Evolutionary conservation across 108 stramenopile genomes (phyloP), one percentile per base, ranked within the genome.

Genomic region (Aurantiochytrium sp.): DNA sequence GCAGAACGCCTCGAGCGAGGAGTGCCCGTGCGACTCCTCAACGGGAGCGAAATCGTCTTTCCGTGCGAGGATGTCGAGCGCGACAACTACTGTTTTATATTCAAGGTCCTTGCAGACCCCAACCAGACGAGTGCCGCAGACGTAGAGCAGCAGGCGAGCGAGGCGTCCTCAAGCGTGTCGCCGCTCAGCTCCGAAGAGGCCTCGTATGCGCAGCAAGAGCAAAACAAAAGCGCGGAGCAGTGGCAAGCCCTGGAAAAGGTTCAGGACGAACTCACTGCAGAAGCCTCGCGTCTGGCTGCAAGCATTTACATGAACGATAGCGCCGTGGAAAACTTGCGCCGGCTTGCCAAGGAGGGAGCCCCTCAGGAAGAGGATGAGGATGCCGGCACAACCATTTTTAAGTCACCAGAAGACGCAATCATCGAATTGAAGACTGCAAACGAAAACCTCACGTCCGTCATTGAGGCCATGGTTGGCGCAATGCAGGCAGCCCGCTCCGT

Each of bases 61-160:
- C 76, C 76, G 12, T 83, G 76, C 23, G 76, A 83, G 49, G 76
- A 83, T 53, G 76, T 53, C 1, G 76, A 83, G 49, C 76, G 76
- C 25, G 25, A 53, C 19, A 83, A 83, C 25, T 83, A 83, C 76
- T n/a, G 23, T 16, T 83, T 83, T 53, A 4, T 83, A 47, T 83
- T 83, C 51, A 53, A 83, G 12, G 28, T 83, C 51, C 4, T 83
- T 3, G 49, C 45, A 35, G 76, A 83, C 51, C 76, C 76, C 0
- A 83, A 53, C 76, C 51, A 21, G 4, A 53, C n/a, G 6, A 53
- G 76, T 23, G n/a, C 76, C 8, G 49, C 19, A 14, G 28, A 23
- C 10, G 19, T 35, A 16, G 76, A 47, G 51, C 51, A 47, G 51
- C 49, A 23, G n/a, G 10, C 28, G 14, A 53, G 28, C 45, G 49